Evolutionary conservation across 2,329 filamentous ascomycete genomes (phyloP), one percentile per base, ranked within the genome.

Genomic region (Neodidymelliopsis sp.): DNA sequence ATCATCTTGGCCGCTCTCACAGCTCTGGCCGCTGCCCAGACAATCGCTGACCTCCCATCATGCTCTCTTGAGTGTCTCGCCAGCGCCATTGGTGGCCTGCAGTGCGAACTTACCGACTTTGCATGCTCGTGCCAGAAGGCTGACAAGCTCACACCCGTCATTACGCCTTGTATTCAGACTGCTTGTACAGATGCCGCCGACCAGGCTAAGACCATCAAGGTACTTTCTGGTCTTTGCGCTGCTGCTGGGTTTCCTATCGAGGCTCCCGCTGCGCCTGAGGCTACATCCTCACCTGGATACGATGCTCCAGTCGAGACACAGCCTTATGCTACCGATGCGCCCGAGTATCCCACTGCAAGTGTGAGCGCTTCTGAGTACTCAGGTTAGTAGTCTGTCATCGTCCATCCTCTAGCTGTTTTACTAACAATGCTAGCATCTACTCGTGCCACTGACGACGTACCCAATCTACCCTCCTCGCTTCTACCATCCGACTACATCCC

Each of bases 101-200:
- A 75, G 58, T 67, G 67, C 35, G 28, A 40, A 5, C 49, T 78
- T 36, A 72, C 68, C 40, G 75, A 80, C 65, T 79, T 77, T 53
- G 68, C 69, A 20, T 80, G 77, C 66, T 75, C 78, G 55, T 79
- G 77, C 67, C 57, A 67, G 49, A 74, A 76, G 60, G 62, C 75
- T 24, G 55, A 63, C n/a, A 12, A 57, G 18, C 66, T 79, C 13
- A 66, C 75, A 9, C 53, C 56, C 30, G 44, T 60, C 24, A 62
- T 79, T 48, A 73, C 72, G 23, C 75, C 76, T 13, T 79, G 77
- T 49, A 74, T 79, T 18, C 42, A 74, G 62, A 54, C 63, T 30
- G 64, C 69, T 15, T 80, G 77, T 62, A 48, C 59, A 11, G 35
- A 40, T 25, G 9, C 59, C 5, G 47, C 62, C 2, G 75, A 77